Percentiles rank a stretch among this genome's conserved stretches.
Conservation (phyloP, 305 asterid genomes). For the Fraxinus xanthoxyloides region DNA sequence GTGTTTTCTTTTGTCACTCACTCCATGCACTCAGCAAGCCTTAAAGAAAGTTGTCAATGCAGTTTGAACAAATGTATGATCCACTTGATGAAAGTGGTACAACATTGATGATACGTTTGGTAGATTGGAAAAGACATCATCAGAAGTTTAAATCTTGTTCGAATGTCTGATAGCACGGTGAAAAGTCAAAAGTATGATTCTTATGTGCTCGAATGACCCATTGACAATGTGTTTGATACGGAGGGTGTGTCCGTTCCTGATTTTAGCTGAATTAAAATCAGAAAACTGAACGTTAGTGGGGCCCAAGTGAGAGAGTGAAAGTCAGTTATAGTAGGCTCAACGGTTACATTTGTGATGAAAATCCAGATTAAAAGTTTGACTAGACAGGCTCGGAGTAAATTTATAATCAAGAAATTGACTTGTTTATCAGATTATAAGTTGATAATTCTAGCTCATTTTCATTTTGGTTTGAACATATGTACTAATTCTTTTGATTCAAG, state of each 20-base stretch:
- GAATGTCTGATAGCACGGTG: not conserved
- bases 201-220: not conserved
- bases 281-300: no score
- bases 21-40: not conserved
- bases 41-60: not conserved
- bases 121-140: not conserved
- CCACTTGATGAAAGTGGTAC: not conserved
- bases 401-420: not conserved
- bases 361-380: no score
- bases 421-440: not conserved
- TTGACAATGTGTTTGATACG: not conserved
- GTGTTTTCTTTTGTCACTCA: not conserved
- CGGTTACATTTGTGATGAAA: no score
- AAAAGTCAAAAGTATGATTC: not conserved
- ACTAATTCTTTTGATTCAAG: not conserved
- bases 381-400: not conserved
- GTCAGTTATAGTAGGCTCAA: no score
- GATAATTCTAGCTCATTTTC: not conserved
- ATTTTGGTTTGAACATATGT: not conserved
- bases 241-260: no score
- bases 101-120: not conserved
- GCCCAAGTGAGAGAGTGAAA: no score
- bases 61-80: not conserved
- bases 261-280: no score
- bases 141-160: not conserved